Base-by-base conservation (phyloP, 495 filamentous ascomycete genomes). In the Jackrogersella multiformis region DNA sequence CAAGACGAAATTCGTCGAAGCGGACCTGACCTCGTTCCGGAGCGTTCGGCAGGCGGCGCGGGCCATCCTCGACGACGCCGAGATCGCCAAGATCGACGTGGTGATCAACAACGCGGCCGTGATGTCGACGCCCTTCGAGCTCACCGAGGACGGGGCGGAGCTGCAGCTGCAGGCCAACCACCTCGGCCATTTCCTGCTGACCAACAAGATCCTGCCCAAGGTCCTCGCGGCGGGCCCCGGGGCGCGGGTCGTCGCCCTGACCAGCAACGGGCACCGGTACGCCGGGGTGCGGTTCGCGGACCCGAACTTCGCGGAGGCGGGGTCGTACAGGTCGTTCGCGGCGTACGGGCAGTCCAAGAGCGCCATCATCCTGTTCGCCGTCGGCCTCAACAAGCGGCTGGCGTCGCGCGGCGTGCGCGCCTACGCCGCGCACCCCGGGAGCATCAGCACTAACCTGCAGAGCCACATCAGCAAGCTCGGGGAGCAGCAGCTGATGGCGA, bases 81-180 rank as follows among this genome's bases (percentile, higher is more conserved):
- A 81, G 39, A 84, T 86, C 32, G 66, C 81, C 41, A 76, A 85
- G 34, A 80, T 92, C 36, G 86, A 91, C 73, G 84, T 89, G 23
- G 68, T 91, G 2, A 85, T 91, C 73, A 89, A 91, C 77, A 91
- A 89, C 71, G 88, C 89, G 10, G 89, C 85, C 4, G 81, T 90
- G 54, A 90, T 91, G 88, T 80, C 74, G 4, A 66, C 74, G 5
- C 80, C 80, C 16, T 71, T 80, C 30, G 44, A 70, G 58, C 48
- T 71, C 23, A 76, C 77, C 0, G 86, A 79, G 5, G 68, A 69
- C 7, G 79, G 78, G 6, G 72, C 82, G 59, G 88, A 90, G 69
- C 74, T 80, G 36, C 87, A 90, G 63, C 78, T 91, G 13, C 86
- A 78, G 7, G 78, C 81, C 38, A 87, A 86, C 71, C 82, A 88